Evolutionary conservation across 306 rosid species (phyloP), one percentile per base, ranked within the genome.

Genomic region (Glycyrrhiza uralensis): DNA sequence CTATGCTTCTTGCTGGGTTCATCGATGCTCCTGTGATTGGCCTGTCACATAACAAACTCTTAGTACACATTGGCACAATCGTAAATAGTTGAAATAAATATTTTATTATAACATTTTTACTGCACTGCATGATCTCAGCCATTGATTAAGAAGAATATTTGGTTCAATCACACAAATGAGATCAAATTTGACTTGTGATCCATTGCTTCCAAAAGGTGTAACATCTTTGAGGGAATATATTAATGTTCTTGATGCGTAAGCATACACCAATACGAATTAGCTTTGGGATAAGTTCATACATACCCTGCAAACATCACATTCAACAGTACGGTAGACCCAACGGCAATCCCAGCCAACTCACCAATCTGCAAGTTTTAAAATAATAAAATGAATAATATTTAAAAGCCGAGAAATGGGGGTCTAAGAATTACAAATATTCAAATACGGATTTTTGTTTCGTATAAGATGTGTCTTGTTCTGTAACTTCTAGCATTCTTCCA

Each of bases 1-100:
- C 97, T 35, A 93, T 32, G 71, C 92, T 93, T 82, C 98, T 91
- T 9, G 97, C 98, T 8, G 96, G 97, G 24, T 86, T 94, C 97
- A 94, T 94, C 0, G 98, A 94, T 67, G 97, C 99, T 49, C 99
- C 97, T 10, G 96, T 61, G 5, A 87, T 69, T n/a, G 92, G 92
- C 76, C 98, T 92, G 77, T 69, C 60, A 60, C 23, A 33, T 20
- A 30, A 41, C 1, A 9, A 14, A 68, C 1, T 0, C 7, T 15
- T 2, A 18, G 62, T 49, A 63, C 1, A 38, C 22, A 22, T 2
- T 44, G 18, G 20, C 35, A 58, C 14, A 46, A 29, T 1, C 2
- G n/a, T n/a, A 19, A 50, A 38, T 38, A 10, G 2, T 0, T 41
- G 1, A 6, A 5, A 49, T 51, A 39, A n/a, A 35, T 69, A 17